Conservation (phyloP, 352 stramenopile species). For the Phytophthora kernoviae region DNA sequence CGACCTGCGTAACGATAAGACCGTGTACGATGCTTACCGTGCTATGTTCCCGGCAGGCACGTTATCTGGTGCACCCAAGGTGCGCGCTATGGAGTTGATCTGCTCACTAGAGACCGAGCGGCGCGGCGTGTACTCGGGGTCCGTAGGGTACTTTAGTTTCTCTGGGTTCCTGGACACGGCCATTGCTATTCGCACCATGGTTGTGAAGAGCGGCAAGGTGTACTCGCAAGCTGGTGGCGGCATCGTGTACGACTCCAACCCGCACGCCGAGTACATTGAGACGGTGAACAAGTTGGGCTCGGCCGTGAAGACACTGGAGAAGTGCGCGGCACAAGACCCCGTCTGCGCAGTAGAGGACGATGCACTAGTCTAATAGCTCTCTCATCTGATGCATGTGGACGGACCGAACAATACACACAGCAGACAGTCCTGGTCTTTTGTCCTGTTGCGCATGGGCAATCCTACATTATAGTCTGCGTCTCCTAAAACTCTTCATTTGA, state of each 20-base stretch:
- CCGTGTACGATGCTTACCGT: slow-evolving; percentile 89
- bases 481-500: too few relatives aligned
- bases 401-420: neutral
- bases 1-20: slow-evolving; percentile 75
- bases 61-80: slow-evolving; percentile 88
- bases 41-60: slow-evolving; percentile 89
- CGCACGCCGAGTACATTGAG: slow-evolving; percentile 86
- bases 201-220: slow-evolving; percentile 78
- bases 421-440: too few relatives aligned
- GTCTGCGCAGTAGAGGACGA: slow-evolving; percentile 23
- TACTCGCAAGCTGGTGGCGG: slow-evolving; percentile 87
- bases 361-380: neutral
- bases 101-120: slow-evolving; percentile 83
- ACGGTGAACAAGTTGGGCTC: slow-evolving; percentile 90
- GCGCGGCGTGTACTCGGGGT: slow-evolving; percentile 85
- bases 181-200: slow-evolving; percentile 89
- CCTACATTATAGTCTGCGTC: too few relatives aligned
- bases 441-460: too few relatives aligned
- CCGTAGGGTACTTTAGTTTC: slow-evolving; percentile 90
- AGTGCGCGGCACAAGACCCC: slow-evolving; percentile 61
- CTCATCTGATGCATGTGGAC: too few relatives aligned
- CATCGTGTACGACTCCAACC: slow-evolving; percentile 91
- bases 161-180: slow-evolving; percentile 87
- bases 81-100: slow-evolving; percentile 91
- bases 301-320: slow-evolving; percentile 84